Evolutionary conservation across 352 stramenopile genomes (phyloP).

Genomic region (Phytopythium mirpurense): DNA sequence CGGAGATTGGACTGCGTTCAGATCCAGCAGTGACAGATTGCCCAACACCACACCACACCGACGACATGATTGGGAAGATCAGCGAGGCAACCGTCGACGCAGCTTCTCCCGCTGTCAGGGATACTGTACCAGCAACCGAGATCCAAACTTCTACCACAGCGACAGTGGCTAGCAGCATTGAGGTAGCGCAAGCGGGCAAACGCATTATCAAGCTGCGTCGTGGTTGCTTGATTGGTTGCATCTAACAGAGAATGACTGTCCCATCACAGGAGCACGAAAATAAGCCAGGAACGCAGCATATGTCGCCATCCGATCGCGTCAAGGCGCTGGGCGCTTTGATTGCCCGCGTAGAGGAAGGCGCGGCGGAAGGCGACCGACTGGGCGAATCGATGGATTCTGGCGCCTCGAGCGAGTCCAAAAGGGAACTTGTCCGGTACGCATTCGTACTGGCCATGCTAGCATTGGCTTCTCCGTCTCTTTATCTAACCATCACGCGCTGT

Average conservation of each 20-base stretch:
- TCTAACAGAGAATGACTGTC: background rate
- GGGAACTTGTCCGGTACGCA: conserved; percentile 56
- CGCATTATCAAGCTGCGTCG: no score
- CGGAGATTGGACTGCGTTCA: background rate
- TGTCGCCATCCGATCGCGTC: conserved; percentile 44
- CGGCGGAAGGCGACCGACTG: conserved; percentile 48
- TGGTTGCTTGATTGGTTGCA: background rate
- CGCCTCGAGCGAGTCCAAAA: conserved; percentile 56
- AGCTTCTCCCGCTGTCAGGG: background rate
- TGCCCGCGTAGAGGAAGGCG: conserved; percentile 54
- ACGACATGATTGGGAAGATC: no score
- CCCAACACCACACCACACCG: background rate
- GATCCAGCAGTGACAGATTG: background rate
- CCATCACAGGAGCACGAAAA: background rate
- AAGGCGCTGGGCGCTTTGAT: conserved; percentile 57
- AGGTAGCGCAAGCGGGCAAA: no score
- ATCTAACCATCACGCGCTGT: background rate
- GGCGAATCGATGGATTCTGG: conserved; percentile 13
- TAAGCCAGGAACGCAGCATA: conserved; percentile 24
- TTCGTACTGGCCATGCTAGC: background rate
- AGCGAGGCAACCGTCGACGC: background rate
- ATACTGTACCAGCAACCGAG: background rate
- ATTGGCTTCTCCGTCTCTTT: background rate
- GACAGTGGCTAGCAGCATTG: background rate
- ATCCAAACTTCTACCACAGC: background rate